Conservation (phyloP, 768 basidiomycete species). For the Russula abietina region DNA sequence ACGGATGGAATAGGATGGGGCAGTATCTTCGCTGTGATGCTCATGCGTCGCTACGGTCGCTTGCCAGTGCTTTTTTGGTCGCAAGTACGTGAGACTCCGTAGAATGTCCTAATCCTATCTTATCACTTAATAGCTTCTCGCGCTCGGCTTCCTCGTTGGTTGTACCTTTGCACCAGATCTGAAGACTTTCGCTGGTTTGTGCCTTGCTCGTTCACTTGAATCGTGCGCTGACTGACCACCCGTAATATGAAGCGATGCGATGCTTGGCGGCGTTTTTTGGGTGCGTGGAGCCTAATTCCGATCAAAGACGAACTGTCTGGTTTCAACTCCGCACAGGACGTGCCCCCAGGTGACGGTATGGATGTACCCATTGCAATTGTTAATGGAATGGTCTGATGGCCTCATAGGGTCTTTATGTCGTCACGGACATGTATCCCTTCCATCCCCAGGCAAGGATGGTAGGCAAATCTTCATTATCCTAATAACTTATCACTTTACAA, state of each 20-base stretch:
- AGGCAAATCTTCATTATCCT: not conserved
- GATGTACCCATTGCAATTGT: not conserved
- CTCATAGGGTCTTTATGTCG: slow-evolving; percentile 48
- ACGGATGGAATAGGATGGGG: slow-evolving; percentile 43
- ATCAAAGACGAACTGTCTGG: not conserved
- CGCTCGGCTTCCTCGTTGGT: slow-evolving; percentile 53
- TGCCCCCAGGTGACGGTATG: slow-evolving; percentile 54
- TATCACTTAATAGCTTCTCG: slow-evolving; percentile 38
- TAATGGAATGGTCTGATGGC: not conserved
- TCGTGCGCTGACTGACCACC: not conserved
- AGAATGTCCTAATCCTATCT: not conserved
- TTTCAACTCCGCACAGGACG: slow-evolving; percentile 32
- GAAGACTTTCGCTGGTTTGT: slow-evolving; percentile 49
- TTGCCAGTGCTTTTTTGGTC: slow-evolving; percentile 69
- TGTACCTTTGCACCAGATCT: slow-evolving; percentile 54
- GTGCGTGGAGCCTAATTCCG: slow-evolving; percentile 31
- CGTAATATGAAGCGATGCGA: slow-evolving; percentile 43
- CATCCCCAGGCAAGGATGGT: slow-evolving; percentile 64
- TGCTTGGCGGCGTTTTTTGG: slow-evolving; percentile 54
- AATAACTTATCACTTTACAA: not conserved
- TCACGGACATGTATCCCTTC: slow-evolving; percentile 63
- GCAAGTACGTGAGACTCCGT: slow-evolving; percentile 38
- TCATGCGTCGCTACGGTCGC: slow-evolving; percentile 57
- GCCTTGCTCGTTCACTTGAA: slow-evolving; percentile 27
- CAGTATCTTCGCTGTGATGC: slow-evolving; percentile 55